Base-by-base conservation (phyloP, 176 grass and related monocot species). In the Triticum timopheevii region DNA sequence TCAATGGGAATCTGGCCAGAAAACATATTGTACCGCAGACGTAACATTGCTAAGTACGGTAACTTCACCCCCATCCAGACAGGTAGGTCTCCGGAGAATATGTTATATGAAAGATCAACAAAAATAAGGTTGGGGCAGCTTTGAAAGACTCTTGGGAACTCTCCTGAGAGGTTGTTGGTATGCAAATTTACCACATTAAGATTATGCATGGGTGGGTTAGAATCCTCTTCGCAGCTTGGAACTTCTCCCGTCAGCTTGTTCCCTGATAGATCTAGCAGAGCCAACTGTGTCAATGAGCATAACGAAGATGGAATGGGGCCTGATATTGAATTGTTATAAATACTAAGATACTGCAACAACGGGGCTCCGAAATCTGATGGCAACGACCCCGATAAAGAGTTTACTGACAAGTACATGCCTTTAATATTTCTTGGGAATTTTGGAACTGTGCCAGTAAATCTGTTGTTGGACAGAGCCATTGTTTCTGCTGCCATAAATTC, bases 21-120 rank as follows among this genome's bases (percentile, higher is more conserved):
- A 71, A 90, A 90, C 75, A 52, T 72, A 87, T 90, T 90, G 25
- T 79, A 87, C 11, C 40, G 19, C 38, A 87, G 13, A 3, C 58
- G 69, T 13, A 90, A 59, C 28, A 90, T 4, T 59, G 19, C 16
- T 30, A 79, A 44, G 66, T 0, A 2, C 5, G 33, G 76, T 17
- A 61, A 23, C 12, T 71, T 42, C 19, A 61, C 50, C 36, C 65
- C 54, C 3, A 86, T 61, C 84, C 65, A 70, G 7, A 47, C 19
- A 10, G 76, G 84, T 45, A 80, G 2, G 1, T 61, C 58, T 28
- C 84, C 84, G 3, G 23, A 69, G 36, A 86, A 71, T 44, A 4
- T 52, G 36, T 80, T 86, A 17, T 80, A 79, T 24, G 65, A 86
- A 20, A 79, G 76, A 61, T 86, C 76, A 71, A 79, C 5, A 79